Evolutionary conservation across 768 basidiomycete genomes (phyloP), one percentile per base, ranked within the genome.

Genomic region (Sporobolomyces pararoseus): DNA sequence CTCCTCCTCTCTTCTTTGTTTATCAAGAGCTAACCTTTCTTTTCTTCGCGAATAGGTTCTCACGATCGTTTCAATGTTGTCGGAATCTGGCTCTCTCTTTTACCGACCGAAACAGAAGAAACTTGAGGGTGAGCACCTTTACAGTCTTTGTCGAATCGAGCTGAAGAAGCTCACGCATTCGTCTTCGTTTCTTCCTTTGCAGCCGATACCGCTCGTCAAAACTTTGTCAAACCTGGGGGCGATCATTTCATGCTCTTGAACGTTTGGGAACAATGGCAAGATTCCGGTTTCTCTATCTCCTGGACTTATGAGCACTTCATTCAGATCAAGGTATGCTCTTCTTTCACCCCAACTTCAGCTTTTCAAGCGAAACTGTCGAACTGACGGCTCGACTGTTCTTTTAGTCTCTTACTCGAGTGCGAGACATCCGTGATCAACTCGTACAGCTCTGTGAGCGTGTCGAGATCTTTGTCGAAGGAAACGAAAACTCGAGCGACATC

Each of bases 71-170:
- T 85, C 94, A 2, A 98, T 98, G 95, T 83, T 99, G 17, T 91
- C 90, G 29, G 96, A 98, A 80, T 96, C 93, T 0, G 86, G 88
- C 0, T 96, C 95, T 4, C 83, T 99, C 35, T 92, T 98, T 79
- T 99, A 93, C 78, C 86, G 96, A 42, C 96, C 96, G 3, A 99
- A 98, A 81, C 95, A 97, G 82, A 99, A 98, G 83, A 94, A 92
- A 78, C 66, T 75, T 59, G 71, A 75, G 66, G 72, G 75, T 73
- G 32, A 47, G 72, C 39, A 17, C 42, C 7, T 3, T 47, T 29
- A 3, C 19, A 2, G 25, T 31, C 9, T 12, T 46, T 42, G 10
- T 31, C 16, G 16, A 47, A 23, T 47, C 21, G 39, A 42, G 39
- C 46, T 14, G n/a, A 23, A 0, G 27, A 7, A 4, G 7, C 13